Percentiles rank a stretch among this genome's conserved stretches.
These are phyloP conservation scores for Entoloma clypeatum DNA, from an alignment of 1,284 basidiomycete genomes.

Conservation along the genomic window DNA sequence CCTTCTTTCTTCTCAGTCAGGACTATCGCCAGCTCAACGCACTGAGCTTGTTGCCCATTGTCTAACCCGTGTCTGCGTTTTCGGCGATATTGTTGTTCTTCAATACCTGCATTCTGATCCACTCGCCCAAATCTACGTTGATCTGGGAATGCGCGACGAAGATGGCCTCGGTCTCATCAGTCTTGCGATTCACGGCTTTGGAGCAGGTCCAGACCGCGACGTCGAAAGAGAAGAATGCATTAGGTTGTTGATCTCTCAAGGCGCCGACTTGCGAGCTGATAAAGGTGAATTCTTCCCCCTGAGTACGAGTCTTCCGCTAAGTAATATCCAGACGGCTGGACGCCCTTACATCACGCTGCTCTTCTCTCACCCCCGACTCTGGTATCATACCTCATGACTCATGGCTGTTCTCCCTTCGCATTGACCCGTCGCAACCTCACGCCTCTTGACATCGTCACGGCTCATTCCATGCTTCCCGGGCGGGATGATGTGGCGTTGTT, in stretches of 20 bases:
- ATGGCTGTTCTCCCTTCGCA: conserved; percentile 80
- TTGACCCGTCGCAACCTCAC: conserved; percentile 75
- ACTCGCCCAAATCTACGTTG: conserved; percentile 64
- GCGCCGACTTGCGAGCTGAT: conserved; percentile 70
- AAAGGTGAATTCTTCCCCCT: conserved; percentile 45
- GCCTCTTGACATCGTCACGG: conserved; percentile 82
- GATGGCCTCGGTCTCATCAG: conserved; percentile 80
- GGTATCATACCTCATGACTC: conserved; percentile 88
- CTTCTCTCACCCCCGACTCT: conserved; percentile 87
- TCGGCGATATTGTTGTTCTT: conserved; percentile 68
- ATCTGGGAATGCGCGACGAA: conserved; percentile 72
- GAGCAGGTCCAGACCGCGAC: conserved; percentile 75
- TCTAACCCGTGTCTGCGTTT: conserved; percentile 67
- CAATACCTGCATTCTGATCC: conserved; percentile 70
- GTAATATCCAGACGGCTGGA: conserved; percentile 78
- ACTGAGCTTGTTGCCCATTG: conserved; percentile 66
- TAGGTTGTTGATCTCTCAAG: conserved; percentile 73
- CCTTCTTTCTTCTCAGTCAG: conserved; percentile 61
- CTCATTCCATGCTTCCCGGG: conserved; percentile 73
- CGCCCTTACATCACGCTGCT: conserved; percentile 91
- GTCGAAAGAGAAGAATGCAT: conserved; percentile 88
- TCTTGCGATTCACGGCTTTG: conserved; percentile 79
- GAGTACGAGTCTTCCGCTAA: no score
- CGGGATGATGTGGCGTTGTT: conserved; percentile 77
- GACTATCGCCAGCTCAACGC: conserved; percentile 64